These are phyloP conservation scores for Amanita phalloides DNA, from an alignment of 768 basidiomycete species.

Conservation along the genomic window DNA sequence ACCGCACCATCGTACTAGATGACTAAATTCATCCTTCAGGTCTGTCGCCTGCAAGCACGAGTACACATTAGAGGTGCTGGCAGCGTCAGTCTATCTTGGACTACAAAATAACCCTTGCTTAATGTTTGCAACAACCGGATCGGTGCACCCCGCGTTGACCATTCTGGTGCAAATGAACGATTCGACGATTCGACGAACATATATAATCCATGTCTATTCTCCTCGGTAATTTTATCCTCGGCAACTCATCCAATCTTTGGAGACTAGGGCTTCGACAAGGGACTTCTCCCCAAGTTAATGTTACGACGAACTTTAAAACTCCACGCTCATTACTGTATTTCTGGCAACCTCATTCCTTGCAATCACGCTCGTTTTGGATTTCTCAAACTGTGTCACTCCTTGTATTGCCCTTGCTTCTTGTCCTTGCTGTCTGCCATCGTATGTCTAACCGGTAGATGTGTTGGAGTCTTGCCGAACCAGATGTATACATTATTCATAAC, in stretches of 20 bases:
- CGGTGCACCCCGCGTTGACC: not conserved
- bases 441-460: not conserved
- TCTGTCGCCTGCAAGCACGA: conserved; percentile 3
- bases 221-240: not conserved
- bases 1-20: not conserved
- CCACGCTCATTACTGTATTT: conserved; percentile 3
- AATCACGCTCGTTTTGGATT: not conserved
- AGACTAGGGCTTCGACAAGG: not conserved
- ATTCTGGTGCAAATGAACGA: not conserved
- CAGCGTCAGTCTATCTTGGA: conserved; percentile 6
- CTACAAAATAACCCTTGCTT: not conserved
- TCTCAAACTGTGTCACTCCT: not conserved
- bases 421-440: not conserved
- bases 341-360: not conserved
- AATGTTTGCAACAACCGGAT: not conserved
- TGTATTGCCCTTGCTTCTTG: not conserved
- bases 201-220: not conserved
- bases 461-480: not conserved
- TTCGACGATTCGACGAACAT: not conserved
- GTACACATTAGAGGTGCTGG: conserved; percentile 6
- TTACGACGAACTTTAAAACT: not conserved
- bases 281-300: too few relatives aligned
- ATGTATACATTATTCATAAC: conserved; percentile 4
- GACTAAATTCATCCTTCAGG: not conserved
- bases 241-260: not conserved